These are phyloP conservation scores for Leccinum subgranulosum DNA, from an alignment of 768 basidiomycete genomes.

Conservation along the genomic window DNA sequence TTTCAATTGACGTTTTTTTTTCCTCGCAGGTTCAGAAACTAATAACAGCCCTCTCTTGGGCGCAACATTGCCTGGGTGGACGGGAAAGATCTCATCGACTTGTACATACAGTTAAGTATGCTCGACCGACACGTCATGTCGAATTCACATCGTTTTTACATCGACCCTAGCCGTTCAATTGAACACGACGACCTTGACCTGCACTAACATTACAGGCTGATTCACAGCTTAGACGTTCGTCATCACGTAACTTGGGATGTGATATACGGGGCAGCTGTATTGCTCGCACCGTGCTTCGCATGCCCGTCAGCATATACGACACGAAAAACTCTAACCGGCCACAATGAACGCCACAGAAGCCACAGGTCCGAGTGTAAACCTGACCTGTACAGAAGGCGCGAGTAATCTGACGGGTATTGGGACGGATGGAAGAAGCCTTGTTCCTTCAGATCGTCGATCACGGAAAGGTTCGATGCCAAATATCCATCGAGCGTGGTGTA, in stretches of 20 bases:
- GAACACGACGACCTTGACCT: too few species aligned
- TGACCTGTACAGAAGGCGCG: too few species aligned
- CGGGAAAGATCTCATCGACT: not conserved
- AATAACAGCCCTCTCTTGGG: too few species aligned
- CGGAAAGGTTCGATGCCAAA: slow-evolving; percentile 18
- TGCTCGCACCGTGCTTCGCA: not conserved
- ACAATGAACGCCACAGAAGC: slow-evolving; percentile 21
- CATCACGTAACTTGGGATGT: too few species aligned
- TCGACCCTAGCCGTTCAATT: too few species aligned
- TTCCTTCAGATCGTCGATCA: slow-evolving; percentile 31
- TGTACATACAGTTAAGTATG: not conserved
- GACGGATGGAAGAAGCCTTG: slow-evolving; percentile 14
- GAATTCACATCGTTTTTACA: not conserved
- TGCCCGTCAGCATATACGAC: not conserved
- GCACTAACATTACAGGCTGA: too few species aligned
- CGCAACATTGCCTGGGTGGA: not conserved
- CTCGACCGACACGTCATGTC: not conserved
- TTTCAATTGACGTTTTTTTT: not conserved
- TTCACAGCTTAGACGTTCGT: too few species aligned
- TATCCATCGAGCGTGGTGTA: slow-evolving; percentile 42
- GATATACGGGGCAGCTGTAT: too few species aligned
- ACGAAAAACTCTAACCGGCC: not conserved
- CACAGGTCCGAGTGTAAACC: slow-evolving; percentile 23
- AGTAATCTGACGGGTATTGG: slow-evolving; percentile 15
- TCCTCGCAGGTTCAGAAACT: not conserved